Percentiles rank a stretch among this genome's conserved stretches.
phyloP scores from a whole-genome alignment of 2,329 filamentous ascomycete genomes.

The Sclerotinia glacialis region DNA sequence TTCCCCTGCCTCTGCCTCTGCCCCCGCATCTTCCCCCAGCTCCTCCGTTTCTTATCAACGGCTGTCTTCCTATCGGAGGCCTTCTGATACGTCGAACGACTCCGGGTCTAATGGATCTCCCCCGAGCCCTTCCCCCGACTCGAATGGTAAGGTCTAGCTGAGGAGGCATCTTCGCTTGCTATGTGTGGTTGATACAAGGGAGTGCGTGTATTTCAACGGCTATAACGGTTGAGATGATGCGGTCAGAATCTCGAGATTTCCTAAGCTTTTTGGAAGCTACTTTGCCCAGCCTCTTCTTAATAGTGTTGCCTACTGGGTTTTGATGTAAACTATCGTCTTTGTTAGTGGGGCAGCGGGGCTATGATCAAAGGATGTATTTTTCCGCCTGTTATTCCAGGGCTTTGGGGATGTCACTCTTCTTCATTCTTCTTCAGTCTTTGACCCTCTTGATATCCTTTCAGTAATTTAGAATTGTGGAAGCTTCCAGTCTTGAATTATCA shows the following conservation, averaged over 20 bases:
- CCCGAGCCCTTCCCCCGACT: neutral
- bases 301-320: neutral
- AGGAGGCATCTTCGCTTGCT: neutral
- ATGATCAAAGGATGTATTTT: neutral
- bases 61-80: slow-evolving; percentile 1
- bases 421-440: slow-evolving; percentile 6
- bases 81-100: neutral
- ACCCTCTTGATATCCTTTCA: neutral
- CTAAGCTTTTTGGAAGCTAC: neutral
- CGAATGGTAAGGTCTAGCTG: slow-evolving; percentile 6
- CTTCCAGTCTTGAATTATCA: neutral
- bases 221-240: neutral
- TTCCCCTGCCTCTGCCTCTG: neutral
- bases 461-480: neutral
- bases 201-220: neutral
- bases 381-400: neutral
- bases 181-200: neutral
- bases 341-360: neutral
- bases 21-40: no score
- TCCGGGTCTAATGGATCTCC: neutral
- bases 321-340: neutral
- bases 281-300: neutral
- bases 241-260: neutral
- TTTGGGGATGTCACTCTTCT: neutral
- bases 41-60: neutral